Evolutionary conservation across 331 rosid species (phyloP).

Genomic region (Prunus yedoensis): DNA sequence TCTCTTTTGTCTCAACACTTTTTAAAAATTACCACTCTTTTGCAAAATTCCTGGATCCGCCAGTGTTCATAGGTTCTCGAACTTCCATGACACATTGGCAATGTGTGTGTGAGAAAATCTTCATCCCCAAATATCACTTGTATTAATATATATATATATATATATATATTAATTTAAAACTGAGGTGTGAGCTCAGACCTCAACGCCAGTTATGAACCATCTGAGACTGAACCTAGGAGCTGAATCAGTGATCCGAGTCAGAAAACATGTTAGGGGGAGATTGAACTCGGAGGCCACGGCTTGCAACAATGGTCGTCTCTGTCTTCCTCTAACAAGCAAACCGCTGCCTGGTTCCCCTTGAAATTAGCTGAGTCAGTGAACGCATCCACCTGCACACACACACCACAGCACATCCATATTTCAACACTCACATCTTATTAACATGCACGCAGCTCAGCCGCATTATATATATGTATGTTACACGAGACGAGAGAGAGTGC

Average conservation of each 20-base stretch:
- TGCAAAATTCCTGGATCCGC: too few relatives aligned
- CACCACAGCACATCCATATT: not conserved
- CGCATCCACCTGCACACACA: conserved; percentile 46
- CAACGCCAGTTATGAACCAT: conserved; percentile 61
- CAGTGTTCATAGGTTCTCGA: too few relatives aligned
- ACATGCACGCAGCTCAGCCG: too few relatives aligned
- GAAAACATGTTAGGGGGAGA: conserved; percentile 44
- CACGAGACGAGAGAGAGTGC: too few relatives aligned
- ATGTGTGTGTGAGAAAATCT: too few relatives aligned
- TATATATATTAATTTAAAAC: too few relatives aligned
- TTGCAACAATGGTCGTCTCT: conserved; percentile 48
- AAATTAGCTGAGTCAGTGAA: conserved; percentile 53
- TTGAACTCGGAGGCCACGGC: conserved; percentile 60
- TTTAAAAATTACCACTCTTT: not conserved
- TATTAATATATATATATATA: too few relatives aligned
- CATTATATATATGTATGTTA: too few relatives aligned
- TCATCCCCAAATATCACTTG: too few relatives aligned
- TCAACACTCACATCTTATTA: not conserved
- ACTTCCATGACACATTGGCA: too few relatives aligned
- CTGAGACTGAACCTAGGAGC: conserved; percentile 56
- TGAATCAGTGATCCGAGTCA: conserved; percentile 27
- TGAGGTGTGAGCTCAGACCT: conserved; percentile 31
- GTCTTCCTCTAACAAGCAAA: conserved; percentile 51
- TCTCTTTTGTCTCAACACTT: too few relatives aligned
- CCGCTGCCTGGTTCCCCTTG: conserved; percentile 70